Evolutionary conservation across 2,329 filamentous ascomycete species (phyloP), one percentile per base, ranked within the genome.

Genomic region (Epichloe uncinata): DNA sequence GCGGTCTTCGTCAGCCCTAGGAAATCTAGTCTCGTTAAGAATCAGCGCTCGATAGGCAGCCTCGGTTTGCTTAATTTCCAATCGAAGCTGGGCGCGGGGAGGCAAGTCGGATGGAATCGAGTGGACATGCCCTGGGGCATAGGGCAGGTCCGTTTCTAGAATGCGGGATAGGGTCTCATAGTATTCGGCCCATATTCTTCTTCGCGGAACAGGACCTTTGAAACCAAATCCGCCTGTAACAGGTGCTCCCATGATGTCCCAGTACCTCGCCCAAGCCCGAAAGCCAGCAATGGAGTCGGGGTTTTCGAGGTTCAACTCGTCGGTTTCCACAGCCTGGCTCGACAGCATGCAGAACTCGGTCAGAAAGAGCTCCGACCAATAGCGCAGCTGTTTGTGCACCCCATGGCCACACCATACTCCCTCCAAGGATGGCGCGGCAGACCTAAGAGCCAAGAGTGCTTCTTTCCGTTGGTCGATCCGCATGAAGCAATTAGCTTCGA

Each of bases 111-210:
- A 69, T 11, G 69, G 58, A 36, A 64, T 61, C 42, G 67, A 60
- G 55, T 64, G 59, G 49, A 70, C 55, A 54, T 73, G 66, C 4
- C 70, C 76, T 0, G 72, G 70, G 1, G 78, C 73, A 48, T 81
- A 86, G 0, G 81, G 71, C 20, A 86, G 61, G 52, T 81, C 78
- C 49, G 79, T 69, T 57, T 84, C 82, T 6, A 96, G 66, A 36
- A 95, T 79, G n/a, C 73, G 73, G 2, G 89, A 94, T 16, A 96
- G 69, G 1, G 85, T 79, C 42, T 79, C 70, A 62, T 95, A 95
- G 64, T 96, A 96, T 54, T 87, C 80, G 58, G 78, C 82, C 90
- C 90, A 96, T 42, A 95, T 81, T 40, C 79, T 70, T 54, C 85
- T 74, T 54, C 84, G 72, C 33, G 78, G 74, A 16, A 82, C 73